These are phyloP conservation scores for Panellus pusillus DNA, from an alignment of 768 basidiomycete species.

Conservation along the genomic window DNA sequence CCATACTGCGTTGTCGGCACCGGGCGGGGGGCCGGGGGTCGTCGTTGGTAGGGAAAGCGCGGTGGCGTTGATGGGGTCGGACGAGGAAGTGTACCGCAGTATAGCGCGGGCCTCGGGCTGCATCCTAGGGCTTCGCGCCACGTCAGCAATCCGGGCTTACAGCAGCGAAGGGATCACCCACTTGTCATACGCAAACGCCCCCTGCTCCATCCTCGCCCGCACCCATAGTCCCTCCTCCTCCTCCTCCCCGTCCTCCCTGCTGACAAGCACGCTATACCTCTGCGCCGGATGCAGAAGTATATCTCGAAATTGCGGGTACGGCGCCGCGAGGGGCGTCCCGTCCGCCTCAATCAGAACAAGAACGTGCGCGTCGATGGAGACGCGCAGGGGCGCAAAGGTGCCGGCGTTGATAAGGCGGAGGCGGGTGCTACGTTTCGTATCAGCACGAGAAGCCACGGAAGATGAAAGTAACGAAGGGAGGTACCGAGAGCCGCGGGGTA, in stretches of 20 bases:
- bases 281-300: slow-evolving; percentile 47
- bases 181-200: slow-evolving; percentile 15
- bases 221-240: slow-evolving; percentile 11
- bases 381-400: slow-evolving; percentile 44
- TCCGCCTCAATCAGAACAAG: slow-evolving; percentile 51
- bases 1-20: not conserved
- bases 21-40: not conserved
- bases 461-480: no score
- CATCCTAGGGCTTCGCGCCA: not conserved
- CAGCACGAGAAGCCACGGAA: no score
- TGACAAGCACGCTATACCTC: slow-evolving; percentile 47
- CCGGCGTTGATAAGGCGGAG: slow-evolving; percentile 49
- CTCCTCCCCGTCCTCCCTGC: not conserved
- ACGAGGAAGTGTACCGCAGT: slow-evolving; percentile 2
- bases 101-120: slow-evolving; percentile 14
- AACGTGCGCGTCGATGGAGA: slow-evolving; percentile 46
- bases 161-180: not conserved
- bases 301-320: slow-evolving; percentile 33
- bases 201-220: slow-evolving; percentile 6
- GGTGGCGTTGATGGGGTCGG: not conserved
- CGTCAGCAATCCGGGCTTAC: not conserved
- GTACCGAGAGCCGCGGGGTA: no score
- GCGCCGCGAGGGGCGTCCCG: slow-evolving; percentile 41
- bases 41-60: not conserved
- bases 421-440: slow-evolving; percentile 47